A percentile compares a stretch with the other conserved stretches of the same genome.
phyloP scores from a whole-genome alignment of 2,329 filamentous ascomycete species.

The Colletotrichum agaves region DNA sequence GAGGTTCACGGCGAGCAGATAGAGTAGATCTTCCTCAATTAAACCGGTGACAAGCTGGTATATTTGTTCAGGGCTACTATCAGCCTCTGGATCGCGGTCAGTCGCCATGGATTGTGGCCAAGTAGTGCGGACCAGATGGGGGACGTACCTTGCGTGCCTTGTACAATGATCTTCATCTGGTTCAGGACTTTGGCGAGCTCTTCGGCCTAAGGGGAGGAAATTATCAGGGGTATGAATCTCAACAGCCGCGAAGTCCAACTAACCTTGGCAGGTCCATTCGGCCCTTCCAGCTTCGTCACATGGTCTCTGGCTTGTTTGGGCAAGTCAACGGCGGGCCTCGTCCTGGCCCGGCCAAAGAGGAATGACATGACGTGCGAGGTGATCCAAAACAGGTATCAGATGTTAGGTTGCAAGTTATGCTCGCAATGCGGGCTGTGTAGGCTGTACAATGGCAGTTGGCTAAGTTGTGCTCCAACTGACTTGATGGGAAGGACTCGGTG shows the following conservation, averaged over 20 bases:
- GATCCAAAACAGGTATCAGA: not conserved
- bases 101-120: slow-evolving; percentile 1
- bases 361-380: slow-evolving; percentile 59
- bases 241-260: slow-evolving; percentile 22
- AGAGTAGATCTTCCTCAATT: slow-evolving; percentile 90
- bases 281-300: slow-evolving; percentile 62
- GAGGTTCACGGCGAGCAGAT: slow-evolving; percentile 83
- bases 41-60: slow-evolving; percentile 86
- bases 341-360: slow-evolving; percentile 64
- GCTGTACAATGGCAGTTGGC: no score
- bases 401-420: not conserved
- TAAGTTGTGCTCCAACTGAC: no score
- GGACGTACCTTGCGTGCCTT: slow-evolving; percentile 86
- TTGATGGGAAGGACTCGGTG: not conserved
- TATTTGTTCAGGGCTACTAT: slow-evolving; percentile 88
- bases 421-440: not conserved
- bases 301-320: slow-evolving; percentile 67
- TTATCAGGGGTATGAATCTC: slow-evolving; percentile 38
- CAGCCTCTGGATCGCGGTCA: slow-evolving; percentile 70
- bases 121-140: no score
- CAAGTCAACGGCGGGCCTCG: slow-evolving; percentile 63
- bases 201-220: slow-evolving; percentile 70
- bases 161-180: slow-evolving; percentile 92
- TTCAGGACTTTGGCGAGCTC: slow-evolving; percentile 86
- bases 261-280: slow-evolving; percentile 60